phyloP scores from a whole-genome alignment of 495 filamentous ascomycete species.

The Extremus antarcticus region DNA sequence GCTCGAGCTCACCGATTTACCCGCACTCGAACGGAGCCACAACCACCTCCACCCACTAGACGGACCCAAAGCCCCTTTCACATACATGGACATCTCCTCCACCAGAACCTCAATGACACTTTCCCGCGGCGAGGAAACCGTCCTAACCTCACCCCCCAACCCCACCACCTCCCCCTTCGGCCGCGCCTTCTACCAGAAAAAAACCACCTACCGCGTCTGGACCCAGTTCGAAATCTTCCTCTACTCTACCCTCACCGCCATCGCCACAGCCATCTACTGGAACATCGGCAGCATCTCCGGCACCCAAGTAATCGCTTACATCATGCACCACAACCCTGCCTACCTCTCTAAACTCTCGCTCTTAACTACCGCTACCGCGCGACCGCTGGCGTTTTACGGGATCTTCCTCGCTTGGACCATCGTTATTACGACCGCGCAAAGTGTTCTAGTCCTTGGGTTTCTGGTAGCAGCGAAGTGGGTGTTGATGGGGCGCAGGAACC shows the following conservation, averaged over 20 bases:
- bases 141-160: neutral
- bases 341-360: neutral
- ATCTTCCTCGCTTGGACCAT: constrained; percentile 25
- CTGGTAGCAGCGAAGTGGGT: constrained; percentile 34
- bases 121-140: neutral
- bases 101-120: neutral
- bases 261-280: constrained; percentile 34
- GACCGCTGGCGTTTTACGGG: constrained; percentile 27
- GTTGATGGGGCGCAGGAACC: constrained; percentile 33
- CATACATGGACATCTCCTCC: neutral
- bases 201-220: constrained; percentile 34
- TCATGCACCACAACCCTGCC: neutral
- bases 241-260: constrained; percentile 31
- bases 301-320: constrained; percentile 17
- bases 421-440: constrained; percentile 25
- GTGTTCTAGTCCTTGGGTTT: constrained; percentile 27
- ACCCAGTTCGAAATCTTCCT: constrained; percentile 30
- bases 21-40: neutral
- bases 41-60: no score
- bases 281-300: constrained; percentile 28
- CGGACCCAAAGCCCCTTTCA: no score
- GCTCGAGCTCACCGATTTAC: constrained; percentile 6
- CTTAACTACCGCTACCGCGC: neutral
- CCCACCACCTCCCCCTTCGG: constrained; percentile 28
- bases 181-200: constrained; percentile 34